These are phyloP conservation scores for Spatholobus suberectus DNA, from an alignment of 306 rosid genomes.

Conservation along the genomic window DNA sequence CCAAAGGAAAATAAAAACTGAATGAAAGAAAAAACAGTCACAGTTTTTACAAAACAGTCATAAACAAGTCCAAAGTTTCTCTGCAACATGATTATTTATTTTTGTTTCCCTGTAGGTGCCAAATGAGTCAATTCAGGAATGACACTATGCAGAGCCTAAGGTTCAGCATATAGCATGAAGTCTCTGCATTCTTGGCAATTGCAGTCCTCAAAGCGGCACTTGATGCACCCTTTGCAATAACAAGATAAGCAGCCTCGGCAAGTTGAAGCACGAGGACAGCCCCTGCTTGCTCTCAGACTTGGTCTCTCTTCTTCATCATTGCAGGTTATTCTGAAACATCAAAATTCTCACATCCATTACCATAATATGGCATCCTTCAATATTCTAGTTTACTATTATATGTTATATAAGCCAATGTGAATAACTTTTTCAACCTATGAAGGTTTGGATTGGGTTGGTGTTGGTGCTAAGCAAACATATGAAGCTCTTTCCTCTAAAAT, in stretches of 20 bases:
- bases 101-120: neutral
- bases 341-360: neutral
- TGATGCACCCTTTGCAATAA: slow-evolving; percentile 57
- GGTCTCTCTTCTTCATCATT: slow-evolving; percentile 48
- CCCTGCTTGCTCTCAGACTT: slow-evolving; percentile 36
- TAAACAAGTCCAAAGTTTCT: neutral
- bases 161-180: slow-evolving; percentile 49
- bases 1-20: neutral
- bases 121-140: neutral
- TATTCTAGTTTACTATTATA: neutral
- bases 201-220: slow-evolving; percentile 63
- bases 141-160: slow-evolving; percentile 15
- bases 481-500: no score
- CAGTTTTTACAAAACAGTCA: neutral
- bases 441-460: no score
- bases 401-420: neutral
- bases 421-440: neutral
- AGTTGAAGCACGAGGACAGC: slow-evolving; percentile 42
- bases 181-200: slow-evolving; percentile 55
- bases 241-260: slow-evolving; percentile 57
- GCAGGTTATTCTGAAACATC: slow-evolving; percentile 50
- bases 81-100: neutral
- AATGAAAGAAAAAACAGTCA: neutral
- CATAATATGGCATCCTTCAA: neutral
- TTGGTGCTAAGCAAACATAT: neutral